Conservation (phyloP, 257 asterid genomes). For the Solanum stenotomum region DNA sequence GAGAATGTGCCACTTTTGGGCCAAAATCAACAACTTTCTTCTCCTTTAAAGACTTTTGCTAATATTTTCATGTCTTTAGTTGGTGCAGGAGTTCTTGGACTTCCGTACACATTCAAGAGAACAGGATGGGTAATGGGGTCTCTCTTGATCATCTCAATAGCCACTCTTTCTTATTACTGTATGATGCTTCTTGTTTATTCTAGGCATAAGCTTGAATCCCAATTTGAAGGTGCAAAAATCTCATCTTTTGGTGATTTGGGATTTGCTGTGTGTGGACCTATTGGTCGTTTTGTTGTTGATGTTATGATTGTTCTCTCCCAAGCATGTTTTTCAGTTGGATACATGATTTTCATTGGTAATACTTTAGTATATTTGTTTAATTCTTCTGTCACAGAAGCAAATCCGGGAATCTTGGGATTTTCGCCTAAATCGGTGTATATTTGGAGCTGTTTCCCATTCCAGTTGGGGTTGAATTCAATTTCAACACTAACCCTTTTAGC, state of each 20-base stretch:
- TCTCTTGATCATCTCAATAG: slow-evolving; percentile 7
- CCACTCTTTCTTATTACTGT: background rate
- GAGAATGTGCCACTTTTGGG: slow-evolving; percentile 59
- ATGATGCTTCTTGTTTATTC: slow-evolving; percentile 14
- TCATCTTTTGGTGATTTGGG: slow-evolving; percentile 19
- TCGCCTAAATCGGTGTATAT: slow-evolving; percentile 5
- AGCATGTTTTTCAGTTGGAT: slow-evolving; percentile 9
- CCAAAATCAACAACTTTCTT: background rate
- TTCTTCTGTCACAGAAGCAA: background rate
- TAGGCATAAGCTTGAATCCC: slow-evolving; percentile 3
- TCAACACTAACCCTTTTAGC: slow-evolving; percentile 13
- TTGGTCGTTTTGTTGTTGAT: slow-evolving; percentile 13
- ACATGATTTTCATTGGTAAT: slow-evolving; percentile 11
- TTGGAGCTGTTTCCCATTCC: slow-evolving; percentile 12
- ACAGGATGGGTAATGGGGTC: slow-evolving; percentile 10
- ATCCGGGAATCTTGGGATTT: slow-evolving; percentile 3
- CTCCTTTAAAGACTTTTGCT: slow-evolving; percentile 6
- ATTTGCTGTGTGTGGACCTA: slow-evolving; percentile 9
- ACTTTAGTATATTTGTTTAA: slow-evolving; percentile 8
- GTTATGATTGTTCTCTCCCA: slow-evolving; percentile 10
- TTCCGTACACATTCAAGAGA: slow-evolving; percentile 10
- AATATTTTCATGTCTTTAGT: slow-evolving; percentile 12
- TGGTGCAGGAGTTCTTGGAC: slow-evolving; percentile 15
- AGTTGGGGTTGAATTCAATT: slow-evolving; percentile 15
- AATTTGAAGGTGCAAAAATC: background rate